Percentiles rank a stretch among this genome's conserved stretches.
Conservation (phyloP, 768 basidiomycete genomes). For the Lentinula aciculospora region DNA sequence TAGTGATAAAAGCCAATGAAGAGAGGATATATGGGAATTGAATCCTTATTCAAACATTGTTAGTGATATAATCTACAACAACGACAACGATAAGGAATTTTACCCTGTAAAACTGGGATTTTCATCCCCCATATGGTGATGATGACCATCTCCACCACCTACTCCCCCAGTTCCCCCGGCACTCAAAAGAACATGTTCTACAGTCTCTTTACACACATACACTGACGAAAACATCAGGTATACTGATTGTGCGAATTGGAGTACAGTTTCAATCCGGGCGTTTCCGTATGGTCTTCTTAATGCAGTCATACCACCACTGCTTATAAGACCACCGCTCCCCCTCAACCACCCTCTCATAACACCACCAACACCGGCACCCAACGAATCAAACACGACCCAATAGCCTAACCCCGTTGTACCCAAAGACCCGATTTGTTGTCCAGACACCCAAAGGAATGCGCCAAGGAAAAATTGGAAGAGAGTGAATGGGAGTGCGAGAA, state of each 20-base stretch:
- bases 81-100: conserved; percentile 23
- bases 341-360: conserved; percentile 40
- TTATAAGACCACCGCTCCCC: conserved; percentile 8
- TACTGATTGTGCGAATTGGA: conserved; percentile 85
- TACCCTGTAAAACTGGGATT: conserved; percentile 36
- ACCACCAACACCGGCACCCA: conserved; percentile 61
- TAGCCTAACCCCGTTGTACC: conserved; percentile 91
- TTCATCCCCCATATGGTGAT: conserved; percentile 68
- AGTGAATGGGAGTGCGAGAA: conserved; percentile 15
- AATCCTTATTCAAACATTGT: conserved; percentile 45
- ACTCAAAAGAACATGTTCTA: conserved; percentile 85
- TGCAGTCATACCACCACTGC: conserved; percentile 21
- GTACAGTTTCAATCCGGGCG: conserved; percentile 60
- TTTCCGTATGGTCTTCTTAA: conserved; percentile 65
- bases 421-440: conserved; percentile 84
- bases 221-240: conserved; percentile 93
- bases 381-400: conserved; percentile 92
- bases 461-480: conserved; percentile 57
- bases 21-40: conserved; percentile 61
- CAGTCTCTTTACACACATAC: conserved; percentile 95
- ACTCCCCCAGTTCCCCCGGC: conserved; percentile 41
- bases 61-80: too few species aligned
- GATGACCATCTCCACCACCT: conserved; percentile 42
- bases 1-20: conserved; percentile 48
- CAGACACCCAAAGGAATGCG: conserved; percentile 79